phyloP scores from a whole-genome alignment of 2,329 filamentous ascomycete genomes.

The Xylariales sp. region DNA sequence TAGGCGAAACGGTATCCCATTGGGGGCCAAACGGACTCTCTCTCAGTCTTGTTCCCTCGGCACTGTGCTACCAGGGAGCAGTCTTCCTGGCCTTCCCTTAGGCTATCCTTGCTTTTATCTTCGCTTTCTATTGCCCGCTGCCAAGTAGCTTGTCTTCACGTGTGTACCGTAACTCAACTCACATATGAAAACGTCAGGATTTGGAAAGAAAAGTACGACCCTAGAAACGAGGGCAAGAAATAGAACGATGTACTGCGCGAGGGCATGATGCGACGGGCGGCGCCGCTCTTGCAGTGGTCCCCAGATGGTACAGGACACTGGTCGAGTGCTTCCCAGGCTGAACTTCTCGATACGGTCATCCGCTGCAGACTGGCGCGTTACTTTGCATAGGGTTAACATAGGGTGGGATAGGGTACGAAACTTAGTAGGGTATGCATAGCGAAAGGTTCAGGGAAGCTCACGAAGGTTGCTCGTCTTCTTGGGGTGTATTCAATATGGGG shows the following conservation, averaged over 20 bases:
- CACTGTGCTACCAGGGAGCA: neutral
- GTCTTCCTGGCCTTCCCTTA: neutral
- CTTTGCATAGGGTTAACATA: too few relatives aligned
- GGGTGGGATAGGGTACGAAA: too few relatives aligned
- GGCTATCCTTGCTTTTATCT: slow-evolving; percentile 1
- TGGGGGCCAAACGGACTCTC: slow-evolving; percentile 15
- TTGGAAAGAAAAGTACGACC: slow-evolving; percentile 93
- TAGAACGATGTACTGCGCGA: slow-evolving; percentile 33
- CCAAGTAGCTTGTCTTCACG: neutral
- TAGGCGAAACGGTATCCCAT: slow-evolving; percentile 14
- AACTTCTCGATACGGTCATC: too few relatives aligned
- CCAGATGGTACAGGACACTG: too few relatives aligned
- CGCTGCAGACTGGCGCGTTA: too few relatives aligned
- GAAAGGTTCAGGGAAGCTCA: too few relatives aligned
- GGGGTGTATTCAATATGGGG: too few relatives aligned
- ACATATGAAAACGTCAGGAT: too few relatives aligned
- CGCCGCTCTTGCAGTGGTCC: neutral
- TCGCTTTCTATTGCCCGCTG: neutral
- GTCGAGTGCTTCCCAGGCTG: too few relatives aligned
- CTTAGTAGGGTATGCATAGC: too few relatives aligned
- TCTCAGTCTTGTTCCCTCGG: neutral
- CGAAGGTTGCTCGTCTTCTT: too few relatives aligned
- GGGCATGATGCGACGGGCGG: neutral
- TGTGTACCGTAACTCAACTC: too few relatives aligned
- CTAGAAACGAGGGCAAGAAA: slow-evolving; percentile 33